Base-by-base conservation (phyloP, 1,284 basidiomycete species). In the Omphalotus olearius region DNA sequence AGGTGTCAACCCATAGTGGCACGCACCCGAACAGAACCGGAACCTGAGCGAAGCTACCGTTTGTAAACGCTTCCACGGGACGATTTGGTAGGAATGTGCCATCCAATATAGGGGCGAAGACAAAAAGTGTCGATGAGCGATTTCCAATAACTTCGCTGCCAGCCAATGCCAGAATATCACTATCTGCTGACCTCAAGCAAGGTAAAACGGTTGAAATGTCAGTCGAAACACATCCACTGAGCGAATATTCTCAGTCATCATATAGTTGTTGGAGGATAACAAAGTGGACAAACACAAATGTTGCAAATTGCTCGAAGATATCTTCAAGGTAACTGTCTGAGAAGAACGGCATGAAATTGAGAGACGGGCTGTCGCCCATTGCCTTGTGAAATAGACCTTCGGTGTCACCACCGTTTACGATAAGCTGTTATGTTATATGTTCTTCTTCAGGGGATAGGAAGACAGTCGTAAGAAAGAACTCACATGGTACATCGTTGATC, bases 321-420 rank as follows among this genome's bases (percentile, higher is more conserved):
- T 28, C 36, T 30, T 54, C 40, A 16, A 56, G 28, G 39, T 54
- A 56, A n/a, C 50, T 43, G 16, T 45, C 45, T 14, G 46, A 30
- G 16, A 35, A 56, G 10, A 37, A 18, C 20, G 56, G 56, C 50
- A 51, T 51, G 30, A 42, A 56, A 36, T 45, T 56, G 14, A 55
- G 49, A 2, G 56, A 55, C n/a, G 54, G 52, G 28, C 56, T 58
- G 39, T 58, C 54, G 10, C 56, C 56, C 47, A 58, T 58, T 4
- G 54, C 45, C 4, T 43, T 54, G 14, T 41, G 43, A 16, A 58
- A 58, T 13, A 58, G 54, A 3, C 51, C 53, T 17, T 53, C 47
- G 30, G 37, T 17, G 25, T 58, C 41, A 6, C 56, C 56, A 17
- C 43, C 42, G 26, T 58, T 54, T 6, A 45, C 54, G 23, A 58